Evolutionary conservation across 2,329 filamentous ascomycete species (phyloP).

Genomic region (Trichoderma koningii): DNA sequence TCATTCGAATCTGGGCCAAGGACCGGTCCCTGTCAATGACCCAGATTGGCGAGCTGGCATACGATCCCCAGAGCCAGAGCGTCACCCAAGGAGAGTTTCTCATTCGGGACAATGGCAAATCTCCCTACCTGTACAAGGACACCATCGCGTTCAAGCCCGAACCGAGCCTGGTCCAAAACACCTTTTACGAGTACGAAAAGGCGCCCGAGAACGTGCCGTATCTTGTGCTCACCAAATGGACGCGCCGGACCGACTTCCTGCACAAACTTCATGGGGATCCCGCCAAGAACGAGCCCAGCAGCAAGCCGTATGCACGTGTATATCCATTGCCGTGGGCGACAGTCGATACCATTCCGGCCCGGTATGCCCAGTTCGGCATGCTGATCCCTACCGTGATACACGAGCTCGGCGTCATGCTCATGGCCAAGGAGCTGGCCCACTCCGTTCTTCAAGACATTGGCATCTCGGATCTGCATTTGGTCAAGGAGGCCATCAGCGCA

Average conservation of each 20-base stretch:
- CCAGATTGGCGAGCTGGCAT: conserved; percentile 37
- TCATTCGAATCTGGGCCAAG: conserved; percentile 46
- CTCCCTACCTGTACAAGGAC: conserved; percentile 47
- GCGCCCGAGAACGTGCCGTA: conserved; percentile 52
- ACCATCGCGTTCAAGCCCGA: conserved; percentile 50
- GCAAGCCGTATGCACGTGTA: conserved; percentile 48
- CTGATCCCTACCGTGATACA: conserved; percentile 74
- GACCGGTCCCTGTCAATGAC: conserved; percentile 35
- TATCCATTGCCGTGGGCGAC: conserved; percentile 52
- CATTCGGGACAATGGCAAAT: conserved; percentile 42
- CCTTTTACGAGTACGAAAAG: conserved; percentile 42
- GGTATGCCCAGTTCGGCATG: conserved; percentile 54
- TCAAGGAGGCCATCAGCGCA: conserved; percentile 71
- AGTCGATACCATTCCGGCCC: conserved; percentile 50
- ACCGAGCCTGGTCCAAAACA: conserved; percentile 42
- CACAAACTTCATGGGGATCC: conserved; percentile 41
- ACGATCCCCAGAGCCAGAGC: conserved; percentile 35
- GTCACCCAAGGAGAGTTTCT: conserved; percentile 37
- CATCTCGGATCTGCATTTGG: conserved; percentile 56
- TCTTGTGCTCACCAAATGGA: conserved; percentile 51
- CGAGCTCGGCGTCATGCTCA: conserved; percentile 64
- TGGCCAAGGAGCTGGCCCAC: conserved; percentile 59
- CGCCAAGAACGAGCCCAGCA: conserved; percentile 34
- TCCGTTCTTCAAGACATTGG: conserved; percentile 44
- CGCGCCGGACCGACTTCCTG: conserved; percentile 61